These are phyloP conservation scores for Scedosporium boydii DNA, from an alignment of 2,329 filamentous ascomycete genomes.

Conservation along the genomic window DNA sequence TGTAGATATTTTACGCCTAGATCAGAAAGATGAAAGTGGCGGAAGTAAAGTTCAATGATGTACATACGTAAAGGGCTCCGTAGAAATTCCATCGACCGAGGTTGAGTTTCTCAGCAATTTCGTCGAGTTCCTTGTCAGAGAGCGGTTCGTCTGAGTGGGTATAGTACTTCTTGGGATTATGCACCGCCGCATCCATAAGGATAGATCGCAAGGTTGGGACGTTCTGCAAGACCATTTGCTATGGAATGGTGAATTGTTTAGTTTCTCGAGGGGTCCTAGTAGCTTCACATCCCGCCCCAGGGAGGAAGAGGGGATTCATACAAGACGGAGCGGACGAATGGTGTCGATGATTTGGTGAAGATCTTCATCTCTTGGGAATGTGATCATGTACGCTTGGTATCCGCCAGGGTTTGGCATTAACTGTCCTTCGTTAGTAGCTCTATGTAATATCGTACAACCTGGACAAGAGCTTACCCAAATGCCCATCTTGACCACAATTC, in stretches of 20 bases:
- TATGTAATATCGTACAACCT: no score
- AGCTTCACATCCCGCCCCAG: slow-evolving; percentile 22
- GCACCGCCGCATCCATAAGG: neutral
- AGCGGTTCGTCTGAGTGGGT: slow-evolving; percentile 4
- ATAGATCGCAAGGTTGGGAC: neutral
- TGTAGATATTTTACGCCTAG: slow-evolving; percentile 14
- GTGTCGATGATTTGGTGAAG: slow-evolving; percentile 25
- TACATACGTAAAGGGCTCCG: neutral
- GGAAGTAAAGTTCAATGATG: slow-evolving; percentile 27
- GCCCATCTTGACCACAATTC: slow-evolving; percentile 46
- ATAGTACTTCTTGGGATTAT: neutral
- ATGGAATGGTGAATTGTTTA: slow-evolving; percentile 16
- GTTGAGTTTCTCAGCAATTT: neutral
- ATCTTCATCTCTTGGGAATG: slow-evolving; percentile 23
- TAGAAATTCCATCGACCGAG: neutral
- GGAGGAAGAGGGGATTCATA: slow-evolving; percentile 17
- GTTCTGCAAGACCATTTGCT: neutral
- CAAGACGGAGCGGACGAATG: slow-evolving; percentile 16
- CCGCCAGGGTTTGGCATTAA: slow-evolving; percentile 24
- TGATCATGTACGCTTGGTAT: slow-evolving; percentile 27
- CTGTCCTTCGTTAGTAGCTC: neutral
- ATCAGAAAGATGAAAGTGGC: slow-evolving; percentile 37
- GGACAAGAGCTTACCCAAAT: slow-evolving; percentile 23
- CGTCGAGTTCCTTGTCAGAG: neutral
- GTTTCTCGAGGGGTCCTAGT: neutral